Percentiles rank a stretch among this genome's conserved stretches.
Evolutionary conservation across 2,329 filamentous ascomycete genomes (phyloP).

Genomic region (Colletotrichum higginsianum): DNA sequence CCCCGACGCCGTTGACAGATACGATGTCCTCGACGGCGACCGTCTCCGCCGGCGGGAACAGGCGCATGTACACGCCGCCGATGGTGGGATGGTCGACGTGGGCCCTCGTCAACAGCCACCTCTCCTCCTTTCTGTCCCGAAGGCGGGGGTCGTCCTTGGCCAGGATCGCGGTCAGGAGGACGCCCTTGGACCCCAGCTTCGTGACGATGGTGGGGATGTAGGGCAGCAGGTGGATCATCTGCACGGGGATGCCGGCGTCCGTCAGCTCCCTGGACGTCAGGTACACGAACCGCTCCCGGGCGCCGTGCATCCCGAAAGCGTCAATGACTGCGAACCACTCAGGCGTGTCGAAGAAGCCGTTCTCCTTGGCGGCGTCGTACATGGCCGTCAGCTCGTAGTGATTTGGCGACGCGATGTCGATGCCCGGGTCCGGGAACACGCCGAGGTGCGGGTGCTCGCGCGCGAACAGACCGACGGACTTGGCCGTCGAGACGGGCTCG

Average conservation of each 20-base stretch:
- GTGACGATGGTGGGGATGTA: constrained; percentile 89
- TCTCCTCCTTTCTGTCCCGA: constrained; percentile 71
- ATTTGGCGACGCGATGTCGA: constrained; percentile 88
- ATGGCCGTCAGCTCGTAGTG: constrained; percentile 85
- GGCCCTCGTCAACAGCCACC: constrained; percentile 80
- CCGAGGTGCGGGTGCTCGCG: constrained; percentile 57
- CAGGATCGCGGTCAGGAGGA: constrained; percentile 82
- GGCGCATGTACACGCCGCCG: constrained; percentile 86
- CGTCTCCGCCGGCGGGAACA: constrained; percentile 76
- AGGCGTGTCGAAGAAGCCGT: constrained; percentile 77
- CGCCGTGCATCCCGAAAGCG: constrained; percentile 78
- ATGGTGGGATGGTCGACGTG: constrained; percentile 66
- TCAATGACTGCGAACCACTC: constrained; percentile 88
- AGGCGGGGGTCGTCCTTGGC: constrained; percentile 77
- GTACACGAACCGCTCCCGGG: constrained; percentile 78
- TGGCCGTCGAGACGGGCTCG: constrained; percentile 90
- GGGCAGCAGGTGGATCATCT: constrained; percentile 86
- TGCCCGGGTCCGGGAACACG: constrained; percentile 73
- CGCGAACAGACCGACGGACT: constrained; percentile 79
- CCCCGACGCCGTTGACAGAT: constrained; percentile 94
- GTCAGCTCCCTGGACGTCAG: constrained; percentile 79
- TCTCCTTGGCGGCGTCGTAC: constrained; percentile 77
- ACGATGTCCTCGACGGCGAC: constrained; percentile 76
- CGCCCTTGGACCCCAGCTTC: constrained; percentile 84
- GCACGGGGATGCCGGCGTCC: constrained; percentile 86